Percentiles rank a stretch among this genome's conserved stretches.
phyloP scores from a whole-genome alignment of 1,284 basidiomycete species.

The Violaceomyces palustris region DNA sequence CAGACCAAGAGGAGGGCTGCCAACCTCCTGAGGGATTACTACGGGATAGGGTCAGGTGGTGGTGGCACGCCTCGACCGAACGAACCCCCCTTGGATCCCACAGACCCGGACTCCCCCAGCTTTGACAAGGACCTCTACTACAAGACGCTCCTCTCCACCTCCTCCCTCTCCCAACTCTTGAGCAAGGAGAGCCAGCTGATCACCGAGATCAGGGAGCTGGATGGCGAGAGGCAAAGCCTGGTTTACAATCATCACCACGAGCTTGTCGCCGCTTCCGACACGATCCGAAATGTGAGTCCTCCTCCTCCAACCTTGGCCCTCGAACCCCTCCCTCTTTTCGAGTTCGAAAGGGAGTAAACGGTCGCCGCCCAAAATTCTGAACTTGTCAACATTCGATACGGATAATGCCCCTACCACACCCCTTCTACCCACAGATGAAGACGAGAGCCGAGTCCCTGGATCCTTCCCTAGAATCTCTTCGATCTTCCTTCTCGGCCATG shows the following conservation, averaged over 20 bases:
- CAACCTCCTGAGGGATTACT: conserved; percentile 40
- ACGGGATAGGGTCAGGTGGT: conserved; percentile 20
- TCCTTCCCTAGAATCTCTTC: conserved; percentile 29
- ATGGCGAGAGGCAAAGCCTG: conserved; percentile 79
- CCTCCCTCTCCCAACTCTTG: conserved; percentile 28
- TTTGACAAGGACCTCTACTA: background rate
- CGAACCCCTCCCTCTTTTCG: background rate
- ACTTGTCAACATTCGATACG: background rate
- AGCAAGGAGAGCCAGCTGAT: conserved; percentile 29
- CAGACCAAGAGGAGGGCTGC: conserved; percentile 24
- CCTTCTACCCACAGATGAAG: conserved; percentile 18
- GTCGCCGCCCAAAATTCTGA: background rate
- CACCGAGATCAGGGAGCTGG: conserved; percentile 70
- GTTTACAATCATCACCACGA: conserved; percentile 94
- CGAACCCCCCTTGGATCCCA: background rate
- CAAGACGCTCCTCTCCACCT: background rate
- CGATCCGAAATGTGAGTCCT: conserved; percentile 67
- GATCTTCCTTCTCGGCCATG: conserved; percentile 22
- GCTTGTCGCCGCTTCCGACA: conserved; percentile 83
- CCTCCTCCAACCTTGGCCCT: background rate
- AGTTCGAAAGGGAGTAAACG: background rate
- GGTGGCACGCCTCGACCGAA: background rate
- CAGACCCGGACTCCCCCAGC: background rate
- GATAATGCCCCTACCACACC: background rate
- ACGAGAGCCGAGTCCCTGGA: conserved; percentile 26